Base-by-base conservation (phyloP, 208 protist species). In the Endotrypanum monterogeii region DNA sequence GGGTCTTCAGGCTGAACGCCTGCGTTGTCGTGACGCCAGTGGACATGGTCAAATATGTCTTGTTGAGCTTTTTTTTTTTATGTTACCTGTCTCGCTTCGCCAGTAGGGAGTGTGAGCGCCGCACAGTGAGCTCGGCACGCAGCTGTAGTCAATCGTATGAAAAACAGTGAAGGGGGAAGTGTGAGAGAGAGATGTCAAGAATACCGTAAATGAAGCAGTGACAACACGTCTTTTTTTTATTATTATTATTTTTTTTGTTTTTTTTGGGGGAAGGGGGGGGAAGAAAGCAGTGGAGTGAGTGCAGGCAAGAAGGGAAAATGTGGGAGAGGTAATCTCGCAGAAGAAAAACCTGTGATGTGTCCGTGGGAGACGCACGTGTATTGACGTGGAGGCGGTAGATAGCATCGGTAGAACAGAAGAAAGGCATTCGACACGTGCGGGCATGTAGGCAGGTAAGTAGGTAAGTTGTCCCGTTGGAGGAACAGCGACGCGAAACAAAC, bases 1-100 rank as follows among this genome's bases (percentile, higher is more conserved):
- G 89, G 16, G 91, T 96, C 73, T 88, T 87, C 66, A 96, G 78
- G 70, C 84, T 91, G 69, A 89, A 96, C 16, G 89, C 89, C 81
- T 94, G 87, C 12, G 85, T 90, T 20, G 79, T 78, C 44, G 73
- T 67, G 68, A 65, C 62, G 20, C 62, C 2, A 4, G 73, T 16
- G 37, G 67, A 74, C 62, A 85, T 76, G 25, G 9, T 25, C 8
- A 5, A 3, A 5, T 14, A 39, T 35, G 57, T 8, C 12, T 62
- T 20, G n/a, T n/a, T n/a, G n/a, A n/a, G n/a, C 3, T n/a, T 46
- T 44, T 8, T 18, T 44, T 0, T 3, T 11, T 14, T 56, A 12
- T 23, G 48, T 56, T n/a, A n/a, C n/a, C n/a, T n/a, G n/a, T n/a
- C n/a, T n/a, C n/a, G n/a, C n/a, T n/a, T n/a, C n/a, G n/a, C n/a